Evolutionary conservation across 257 asterid species (phyloP).

Genomic region (Euphrasia confusa): DNA sequence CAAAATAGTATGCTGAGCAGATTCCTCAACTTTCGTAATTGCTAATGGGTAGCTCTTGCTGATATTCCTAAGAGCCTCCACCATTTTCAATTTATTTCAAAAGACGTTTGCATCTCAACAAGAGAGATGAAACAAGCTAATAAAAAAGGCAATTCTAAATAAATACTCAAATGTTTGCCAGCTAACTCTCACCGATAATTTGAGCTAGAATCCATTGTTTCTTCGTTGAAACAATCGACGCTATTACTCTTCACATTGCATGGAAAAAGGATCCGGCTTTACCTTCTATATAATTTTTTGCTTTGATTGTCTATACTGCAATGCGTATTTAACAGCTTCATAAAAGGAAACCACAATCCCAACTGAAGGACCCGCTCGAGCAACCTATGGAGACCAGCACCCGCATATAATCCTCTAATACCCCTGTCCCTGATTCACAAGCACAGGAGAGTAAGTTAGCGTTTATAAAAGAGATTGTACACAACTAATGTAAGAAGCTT

Average conservation of each 20-base stretch:
- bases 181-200: background rate
- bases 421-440: constrained; percentile 61
- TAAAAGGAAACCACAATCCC: constrained; percentile 84
- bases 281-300: background rate
- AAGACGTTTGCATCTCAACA: constrained; percentile 2
- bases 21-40: too few species aligned
- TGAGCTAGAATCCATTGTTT: background rate
- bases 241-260: background rate
- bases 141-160: background rate
- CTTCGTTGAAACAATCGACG: background rate
- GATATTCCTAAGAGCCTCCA: too few species aligned
- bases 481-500: too few species aligned
- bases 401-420: constrained; percentile 55
- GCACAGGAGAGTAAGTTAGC: background rate
- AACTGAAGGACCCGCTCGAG: constrained; percentile 83
- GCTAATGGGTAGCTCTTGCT: too few species aligned
- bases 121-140: constrained; percentile 14
- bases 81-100: background rate
- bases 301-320: constrained; percentile 34
- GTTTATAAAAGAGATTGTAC: background rate
- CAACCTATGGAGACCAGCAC: constrained; percentile 67
- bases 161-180: background rate
- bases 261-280: background rate
- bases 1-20: too few species aligned
- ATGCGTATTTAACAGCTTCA: constrained; percentile 55